Evolutionary conservation across 345 rosid genomes (phyloP).

Genomic region (Conringia planisiliqua): DNA sequence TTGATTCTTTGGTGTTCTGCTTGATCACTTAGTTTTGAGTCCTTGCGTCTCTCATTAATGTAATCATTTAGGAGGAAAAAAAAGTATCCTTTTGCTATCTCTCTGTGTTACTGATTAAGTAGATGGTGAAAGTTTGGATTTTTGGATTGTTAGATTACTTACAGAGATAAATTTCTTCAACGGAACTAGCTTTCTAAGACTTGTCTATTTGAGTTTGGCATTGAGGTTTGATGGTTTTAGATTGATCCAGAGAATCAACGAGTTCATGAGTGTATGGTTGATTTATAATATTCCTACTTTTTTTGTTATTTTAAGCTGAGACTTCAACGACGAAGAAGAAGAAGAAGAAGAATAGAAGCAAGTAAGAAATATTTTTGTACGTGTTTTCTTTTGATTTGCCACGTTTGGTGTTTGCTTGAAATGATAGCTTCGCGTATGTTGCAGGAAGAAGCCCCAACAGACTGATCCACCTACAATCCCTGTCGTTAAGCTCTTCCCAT

Average conservation of each 20-base stretch:
- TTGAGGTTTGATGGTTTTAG: neutral
- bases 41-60: neutral
- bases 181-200: slow-evolving; percentile 1
- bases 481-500: slow-evolving; percentile 71
- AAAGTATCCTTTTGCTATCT: neutral
- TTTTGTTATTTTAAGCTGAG: slow-evolving; percentile 37
- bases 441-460: slow-evolving; percentile 77
- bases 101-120: neutral
- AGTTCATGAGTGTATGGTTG: neutral
- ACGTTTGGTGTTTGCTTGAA: slow-evolving; percentile 1
- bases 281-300: neutral
- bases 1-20: neutral
- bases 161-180: neutral
- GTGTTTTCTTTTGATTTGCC: neutral
- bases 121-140: neutral
- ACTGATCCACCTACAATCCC: slow-evolving; percentile 89
- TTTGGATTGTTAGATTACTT: neutral
- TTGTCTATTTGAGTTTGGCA: slow-evolving; percentile 8
- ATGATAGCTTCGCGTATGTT: slow-evolving; percentile 11
- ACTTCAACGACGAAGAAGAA: slow-evolving; percentile 71
- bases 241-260: neutral
- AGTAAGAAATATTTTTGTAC: slow-evolving; percentile 42
- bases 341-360: slow-evolving; percentile 96
- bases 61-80: neutral
- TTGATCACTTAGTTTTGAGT: neutral